These are phyloP conservation scores for Centaurea solstitialis DNA, from an alignment of 129 eudicot genomes.

Conservation along the genomic window DNA sequence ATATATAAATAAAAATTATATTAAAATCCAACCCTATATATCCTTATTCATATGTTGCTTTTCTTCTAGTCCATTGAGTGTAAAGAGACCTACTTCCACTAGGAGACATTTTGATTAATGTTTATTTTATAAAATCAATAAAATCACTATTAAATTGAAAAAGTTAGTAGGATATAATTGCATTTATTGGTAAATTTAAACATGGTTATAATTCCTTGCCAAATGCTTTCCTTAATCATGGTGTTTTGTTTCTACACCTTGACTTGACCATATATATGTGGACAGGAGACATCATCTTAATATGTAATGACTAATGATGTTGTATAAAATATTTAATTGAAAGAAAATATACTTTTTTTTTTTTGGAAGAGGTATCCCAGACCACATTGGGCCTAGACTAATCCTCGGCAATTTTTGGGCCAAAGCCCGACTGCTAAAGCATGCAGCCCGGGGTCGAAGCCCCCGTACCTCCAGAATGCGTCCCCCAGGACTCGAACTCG, in stretches of 20 bases:
- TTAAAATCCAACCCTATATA: too few relatives aligned
- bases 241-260: constrained; percentile 15
- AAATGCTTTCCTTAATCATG: constrained; percentile 32
- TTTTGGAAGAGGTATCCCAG: too few relatives aligned
- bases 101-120: not conserved
- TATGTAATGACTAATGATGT: not conserved
- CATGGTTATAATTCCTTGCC: constrained; percentile 20
- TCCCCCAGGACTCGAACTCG: too few relatives aligned
- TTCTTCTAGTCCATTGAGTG: too few relatives aligned
- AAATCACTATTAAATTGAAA: not conserved
- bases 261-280: constrained; percentile 13
- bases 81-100: not conserved
- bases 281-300: not conserved
- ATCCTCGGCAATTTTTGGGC: too few relatives aligned
- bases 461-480: too few relatives aligned
- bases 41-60: too few relatives aligned
- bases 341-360: too few relatives aligned
- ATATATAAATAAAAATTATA: too few relatives aligned
- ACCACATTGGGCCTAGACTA: too few relatives aligned
- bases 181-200: constrained; percentile 21
- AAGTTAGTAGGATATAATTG: constrained; percentile 30
- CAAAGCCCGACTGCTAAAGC: too few relatives aligned
- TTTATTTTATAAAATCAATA: not conserved
- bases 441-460: too few relatives aligned
- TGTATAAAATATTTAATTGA: not conserved